Evolutionary conservation across 805 yeast species (phyloP).

Genomic region (Metschnikowia borealis): DNA sequence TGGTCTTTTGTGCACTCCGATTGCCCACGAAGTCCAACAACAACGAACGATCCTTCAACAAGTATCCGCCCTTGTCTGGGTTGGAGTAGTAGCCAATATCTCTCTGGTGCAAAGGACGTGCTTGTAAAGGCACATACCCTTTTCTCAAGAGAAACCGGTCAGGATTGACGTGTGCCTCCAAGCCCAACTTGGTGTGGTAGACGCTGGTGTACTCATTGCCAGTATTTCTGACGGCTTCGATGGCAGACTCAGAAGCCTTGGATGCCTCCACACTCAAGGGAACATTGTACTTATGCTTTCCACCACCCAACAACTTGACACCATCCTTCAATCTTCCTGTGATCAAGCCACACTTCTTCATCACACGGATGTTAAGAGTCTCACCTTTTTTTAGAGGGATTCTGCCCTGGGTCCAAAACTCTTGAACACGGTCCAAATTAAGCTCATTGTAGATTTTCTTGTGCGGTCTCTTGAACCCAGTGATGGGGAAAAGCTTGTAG

Average conservation of each 20-base stretch:
- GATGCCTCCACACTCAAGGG: conserved; percentile 79
- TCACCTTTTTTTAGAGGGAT: conserved; percentile 56
- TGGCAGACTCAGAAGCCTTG: conserved; percentile 72
- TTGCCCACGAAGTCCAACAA: conserved; percentile 35
- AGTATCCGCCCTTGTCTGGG: conserved; percentile 71
- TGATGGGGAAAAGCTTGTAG: conserved; percentile 77
- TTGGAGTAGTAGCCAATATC: conserved; percentile 76
- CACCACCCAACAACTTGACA: conserved; percentile 73
- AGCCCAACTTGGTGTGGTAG: conserved; percentile 60
- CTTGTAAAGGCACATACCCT: conserved; percentile 78
- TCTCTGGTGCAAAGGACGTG: conserved; percentile 81
- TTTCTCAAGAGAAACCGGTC: conserved; percentile 60
- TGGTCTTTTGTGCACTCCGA: conserved; percentile 10
- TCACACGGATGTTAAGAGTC: conserved; percentile 66
- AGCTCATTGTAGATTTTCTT: conserved; percentile 51
- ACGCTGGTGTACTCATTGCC: conserved; percentile 75
- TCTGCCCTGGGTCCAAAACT: conserved; percentile 66
- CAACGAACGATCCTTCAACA: conserved; percentile 40
- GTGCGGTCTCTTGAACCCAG: conserved; percentile 74
- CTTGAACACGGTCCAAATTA: conserved; percentile 65
- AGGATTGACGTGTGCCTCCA: conserved; percentile 75
- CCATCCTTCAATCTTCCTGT: conserved; percentile 75
- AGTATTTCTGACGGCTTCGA: conserved; percentile 61
- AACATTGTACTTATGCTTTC: conserved; percentile 42
- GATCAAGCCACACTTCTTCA: conserved; percentile 71